Conservation (phyloP, 129 eudicot species). For the Chrysanthemum makinoi region DNA sequence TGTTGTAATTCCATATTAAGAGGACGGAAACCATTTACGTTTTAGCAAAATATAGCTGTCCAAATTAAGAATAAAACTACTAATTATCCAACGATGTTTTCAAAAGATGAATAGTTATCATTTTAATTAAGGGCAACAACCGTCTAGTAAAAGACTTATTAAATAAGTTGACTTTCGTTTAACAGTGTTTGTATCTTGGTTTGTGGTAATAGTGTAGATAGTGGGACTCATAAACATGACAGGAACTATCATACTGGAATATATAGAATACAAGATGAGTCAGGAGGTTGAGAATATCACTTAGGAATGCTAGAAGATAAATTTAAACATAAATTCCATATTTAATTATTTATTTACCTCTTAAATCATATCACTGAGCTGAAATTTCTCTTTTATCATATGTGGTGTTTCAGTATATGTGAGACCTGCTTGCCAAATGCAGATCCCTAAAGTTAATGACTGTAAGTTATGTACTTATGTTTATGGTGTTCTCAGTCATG, state of each 20-base stretch:
- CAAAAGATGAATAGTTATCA: not conserved
- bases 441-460: too few species aligned
- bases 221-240: not conserved
- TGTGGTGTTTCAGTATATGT: not conserved
- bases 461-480: too few species aligned
- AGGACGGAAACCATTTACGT: too few species aligned
- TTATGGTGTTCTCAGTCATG: not conserved
- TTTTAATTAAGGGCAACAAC: not conserved
- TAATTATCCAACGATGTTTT: not conserved
- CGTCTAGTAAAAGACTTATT: not conserved
- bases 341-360: not conserved
- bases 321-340: not conserved
- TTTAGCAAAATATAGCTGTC: too few species aligned
- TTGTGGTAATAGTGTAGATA: not conserved
- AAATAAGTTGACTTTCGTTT: not conserved
- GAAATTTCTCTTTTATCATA: not conserved
- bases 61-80: not conserved
- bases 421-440: not conserved
- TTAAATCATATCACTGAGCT: not conserved
- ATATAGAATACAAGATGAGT: not conserved
- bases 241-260: not conserved
- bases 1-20: not conserved
- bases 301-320: not conserved
- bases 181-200: not conserved
- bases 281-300: not conserved